These are phyloP conservation scores for Alternaria alternata DNA, from an alignment of 2,329 filamentous ascomycete species.

Conservation along the genomic window DNA sequence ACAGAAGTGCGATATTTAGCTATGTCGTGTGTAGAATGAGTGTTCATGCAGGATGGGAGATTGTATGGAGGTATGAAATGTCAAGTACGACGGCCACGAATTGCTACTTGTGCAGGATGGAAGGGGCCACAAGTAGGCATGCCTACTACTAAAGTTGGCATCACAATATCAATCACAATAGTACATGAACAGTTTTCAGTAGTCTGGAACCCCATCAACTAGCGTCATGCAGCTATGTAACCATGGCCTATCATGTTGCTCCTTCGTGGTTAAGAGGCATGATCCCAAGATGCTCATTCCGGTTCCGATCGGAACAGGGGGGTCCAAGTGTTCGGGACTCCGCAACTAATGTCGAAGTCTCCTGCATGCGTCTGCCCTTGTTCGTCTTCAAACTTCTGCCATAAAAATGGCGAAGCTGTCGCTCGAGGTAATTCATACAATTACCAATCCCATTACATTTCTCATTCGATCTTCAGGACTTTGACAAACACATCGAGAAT, in stretches of 20 bases:
- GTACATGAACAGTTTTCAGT: neutral
- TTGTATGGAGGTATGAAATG: neutral
- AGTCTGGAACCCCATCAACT: neutral
- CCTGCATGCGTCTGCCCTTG: conserved; percentile 2
- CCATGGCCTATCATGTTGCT: neutral
- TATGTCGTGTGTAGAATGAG: neutral
- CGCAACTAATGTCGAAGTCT: conserved; percentile 12
- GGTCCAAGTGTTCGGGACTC: conserved; percentile 18
- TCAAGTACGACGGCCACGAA: neutral
- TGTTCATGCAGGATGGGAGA: neutral
- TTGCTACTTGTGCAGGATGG: neutral
- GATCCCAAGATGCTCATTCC: neutral
- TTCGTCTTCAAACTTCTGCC: neutral
- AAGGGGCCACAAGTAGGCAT: too few species aligned
- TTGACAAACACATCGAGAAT: conserved; percentile 44
- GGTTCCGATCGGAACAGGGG: conserved; percentile 15
- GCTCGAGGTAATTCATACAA: conserved; percentile 34
- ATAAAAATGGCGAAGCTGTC: conserved; percentile 37
- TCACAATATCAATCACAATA: neutral
- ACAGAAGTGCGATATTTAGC: neutral
- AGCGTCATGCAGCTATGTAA: neutral
- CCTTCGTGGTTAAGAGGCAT: neutral
- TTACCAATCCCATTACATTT: conserved; percentile 10
- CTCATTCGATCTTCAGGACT: conserved; percentile 35
- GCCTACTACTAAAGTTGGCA: too few species aligned